These are phyloP conservation scores for Falciphora oryzae DNA, from an alignment of 2,329 filamentous ascomycete species.

Conservation along the genomic window DNA sequence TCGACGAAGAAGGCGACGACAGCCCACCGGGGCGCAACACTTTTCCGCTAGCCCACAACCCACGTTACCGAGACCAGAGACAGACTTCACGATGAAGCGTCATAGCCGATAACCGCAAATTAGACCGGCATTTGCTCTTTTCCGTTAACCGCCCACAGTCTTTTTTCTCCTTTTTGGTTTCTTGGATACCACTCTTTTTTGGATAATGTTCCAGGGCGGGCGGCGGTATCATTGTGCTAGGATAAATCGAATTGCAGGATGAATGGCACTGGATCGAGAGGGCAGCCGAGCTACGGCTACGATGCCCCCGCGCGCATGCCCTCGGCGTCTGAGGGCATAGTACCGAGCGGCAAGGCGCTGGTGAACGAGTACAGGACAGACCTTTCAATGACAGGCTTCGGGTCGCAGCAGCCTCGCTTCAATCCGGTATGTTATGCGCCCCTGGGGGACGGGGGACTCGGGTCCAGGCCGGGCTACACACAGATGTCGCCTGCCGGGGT, in stretches of 20 bases:
- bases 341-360: constrained; percentile 42
- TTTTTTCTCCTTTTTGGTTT: constrained; percentile 5
- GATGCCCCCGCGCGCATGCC: constrained; percentile 21
- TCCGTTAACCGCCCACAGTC: not conserved
- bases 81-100: not conserved
- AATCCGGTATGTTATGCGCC: constrained; percentile 46
- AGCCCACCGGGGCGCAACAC: not conserved
- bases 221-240: not conserved
- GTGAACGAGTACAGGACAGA: constrained; percentile 55
- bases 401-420: constrained; percentile 46
- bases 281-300: constrained; percentile 27
- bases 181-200: constrained; percentile 7
- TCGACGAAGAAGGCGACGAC: not conserved
- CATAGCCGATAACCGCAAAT: not conserved
- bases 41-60: not conserved
- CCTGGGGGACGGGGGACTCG: not conserved
- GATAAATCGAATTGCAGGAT: constrained; percentile 22
- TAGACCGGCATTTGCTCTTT: not conserved
- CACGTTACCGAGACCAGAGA: not conserved
- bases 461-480: not conserved
- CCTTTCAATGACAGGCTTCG: constrained; percentile 43
- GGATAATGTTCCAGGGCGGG: constrained; percentile 6
- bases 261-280: constrained; percentile 32
- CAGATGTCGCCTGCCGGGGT: not conserved
- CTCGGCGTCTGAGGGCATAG: constrained; percentile 26